A percentile compares a stretch with the other conserved stretches of the same genome.
phyloP scores from a whole-genome alignment of 2,329 filamentous ascomycete species.

The Neoscytalidium dimidiatum region DNA sequence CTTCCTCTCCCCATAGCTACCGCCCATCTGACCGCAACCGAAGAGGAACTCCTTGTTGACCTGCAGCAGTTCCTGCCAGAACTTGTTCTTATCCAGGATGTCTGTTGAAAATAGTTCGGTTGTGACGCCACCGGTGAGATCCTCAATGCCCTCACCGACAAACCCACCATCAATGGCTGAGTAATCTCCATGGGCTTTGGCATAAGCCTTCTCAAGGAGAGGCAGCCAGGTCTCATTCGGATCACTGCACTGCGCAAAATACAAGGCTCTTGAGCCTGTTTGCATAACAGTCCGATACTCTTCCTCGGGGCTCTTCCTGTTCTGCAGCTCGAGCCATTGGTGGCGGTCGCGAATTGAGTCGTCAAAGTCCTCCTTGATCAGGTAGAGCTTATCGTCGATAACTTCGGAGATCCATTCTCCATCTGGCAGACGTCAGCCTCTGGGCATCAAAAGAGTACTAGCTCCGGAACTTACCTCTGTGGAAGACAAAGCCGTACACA shows the following conservation, averaged over 20 bases:
- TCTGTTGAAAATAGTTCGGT: constrained; percentile 67
- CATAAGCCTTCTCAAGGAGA: constrained; percentile 78
- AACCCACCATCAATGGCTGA: constrained; percentile 72
- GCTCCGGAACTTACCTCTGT: constrained; percentile 51
- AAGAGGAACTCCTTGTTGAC: constrained; percentile 80
- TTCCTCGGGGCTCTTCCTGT: constrained; percentile 61
- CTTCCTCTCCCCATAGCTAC: constrained; percentile 59
- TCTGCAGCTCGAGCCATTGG: constrained; percentile 67
- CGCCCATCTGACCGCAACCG: constrained; percentile 68
- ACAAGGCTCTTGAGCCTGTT: constrained; percentile 73
- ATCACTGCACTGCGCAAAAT: constrained; percentile 73
- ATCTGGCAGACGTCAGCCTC: constrained; percentile 24
- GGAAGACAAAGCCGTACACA: constrained; percentile 84
- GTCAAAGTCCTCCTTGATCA: constrained; percentile 77
- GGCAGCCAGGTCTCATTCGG: constrained; percentile 83
- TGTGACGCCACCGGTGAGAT: constrained; percentile 67
- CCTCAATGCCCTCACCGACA: constrained; percentile 60
- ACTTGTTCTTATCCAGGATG: constrained; percentile 73
- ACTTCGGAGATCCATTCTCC: constrained; percentile 80
- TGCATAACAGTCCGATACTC: constrained; percentile 70
- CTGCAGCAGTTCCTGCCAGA: constrained; percentile 79
- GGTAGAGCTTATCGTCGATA: constrained; percentile 85
- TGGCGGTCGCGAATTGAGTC: constrained; percentile 71
- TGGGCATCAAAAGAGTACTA: not conserved
- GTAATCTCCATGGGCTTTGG: constrained; percentile 82